Percentiles rank a stretch among this genome's conserved stretches.
phyloP scores from a whole-genome alignment of 129 eudicot genomes.

The Flaveria sonorensis region DNA sequence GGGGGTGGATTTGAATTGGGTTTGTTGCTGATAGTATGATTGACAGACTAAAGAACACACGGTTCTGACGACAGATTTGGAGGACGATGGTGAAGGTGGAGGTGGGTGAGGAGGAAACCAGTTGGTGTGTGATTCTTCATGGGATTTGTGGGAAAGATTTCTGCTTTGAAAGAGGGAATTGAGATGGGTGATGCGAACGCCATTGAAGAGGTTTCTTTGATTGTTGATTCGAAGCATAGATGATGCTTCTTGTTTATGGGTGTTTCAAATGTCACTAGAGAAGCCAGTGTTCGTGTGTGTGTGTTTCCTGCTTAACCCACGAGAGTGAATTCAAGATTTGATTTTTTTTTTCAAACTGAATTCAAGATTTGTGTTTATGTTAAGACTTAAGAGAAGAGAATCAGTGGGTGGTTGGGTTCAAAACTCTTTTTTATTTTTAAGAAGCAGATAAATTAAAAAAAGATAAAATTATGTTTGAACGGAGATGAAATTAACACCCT shows the following conservation, averaged over 20 bases:
- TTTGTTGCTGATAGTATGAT: constrained; percentile 58
- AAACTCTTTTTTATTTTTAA: no score
- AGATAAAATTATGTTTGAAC: no score
- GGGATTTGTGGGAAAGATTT: constrained; percentile 26
- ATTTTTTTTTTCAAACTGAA: neutral
- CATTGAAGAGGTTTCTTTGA: constrained; percentile 35
- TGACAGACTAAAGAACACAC: constrained; percentile 73
- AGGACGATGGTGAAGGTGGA: constrained; percentile 40
- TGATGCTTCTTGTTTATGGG: neutral
- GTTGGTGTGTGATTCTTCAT: constrained; percentile 23
- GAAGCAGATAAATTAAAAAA: no score
- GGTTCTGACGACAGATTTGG: constrained; percentile 55
- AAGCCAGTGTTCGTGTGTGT: neutral
- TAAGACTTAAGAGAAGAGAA: neutral
- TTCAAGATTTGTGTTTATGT: neutral
- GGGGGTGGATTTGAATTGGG: constrained; percentile 53
- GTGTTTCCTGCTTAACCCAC: neutral
- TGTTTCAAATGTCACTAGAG: constrained; percentile 18
- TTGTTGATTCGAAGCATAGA: constrained; percentile 39
- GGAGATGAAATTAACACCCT: no score
- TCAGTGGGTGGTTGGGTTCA: no score
- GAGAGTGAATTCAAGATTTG: neutral
- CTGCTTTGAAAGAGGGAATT: constrained; percentile 7
- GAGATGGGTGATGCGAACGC: constrained; percentile 11
- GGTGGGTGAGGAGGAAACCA: constrained; percentile 31